phyloP scores from a whole-genome alignment of 1,139 yeast species.

The Candida gigantensis region DNA sequence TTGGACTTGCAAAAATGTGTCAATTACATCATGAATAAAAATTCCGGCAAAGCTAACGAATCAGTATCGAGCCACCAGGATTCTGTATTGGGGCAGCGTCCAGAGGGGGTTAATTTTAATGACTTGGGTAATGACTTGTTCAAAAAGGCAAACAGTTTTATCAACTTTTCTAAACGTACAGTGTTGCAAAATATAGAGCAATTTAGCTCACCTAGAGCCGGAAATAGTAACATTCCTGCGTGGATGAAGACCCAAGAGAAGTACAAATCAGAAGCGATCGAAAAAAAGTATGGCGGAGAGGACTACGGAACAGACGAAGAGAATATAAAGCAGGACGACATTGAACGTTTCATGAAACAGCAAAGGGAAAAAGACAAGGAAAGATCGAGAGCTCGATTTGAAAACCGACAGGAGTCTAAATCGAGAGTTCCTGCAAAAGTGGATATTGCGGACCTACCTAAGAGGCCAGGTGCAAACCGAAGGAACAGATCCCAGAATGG shows the following conservation, averaged over 20 bases:
- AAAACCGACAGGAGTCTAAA: neutral
- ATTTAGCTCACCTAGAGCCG: conserved; percentile 40
- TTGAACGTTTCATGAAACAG: conserved; percentile 37
- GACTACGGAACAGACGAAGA: conserved; percentile 50
- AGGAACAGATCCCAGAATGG: neutral
- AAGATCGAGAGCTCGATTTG: conserved; percentile 14
- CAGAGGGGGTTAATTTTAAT: conserved; percentile 39
- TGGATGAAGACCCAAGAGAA: conserved; percentile 72
- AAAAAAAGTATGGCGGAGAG: conserved; percentile 38
- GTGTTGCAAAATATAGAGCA: conserved; percentile 67
- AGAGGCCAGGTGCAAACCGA: conserved; percentile 4
- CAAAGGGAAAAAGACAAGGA: conserved; percentile 45
- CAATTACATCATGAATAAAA: conserved; percentile 57
- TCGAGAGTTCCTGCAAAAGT: neutral
- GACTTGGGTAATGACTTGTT: conserved; percentile 66
- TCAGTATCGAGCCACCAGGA: conserved; percentile 13
- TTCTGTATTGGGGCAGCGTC: conserved; percentile 14
- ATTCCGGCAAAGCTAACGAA: conserved; percentile 18
- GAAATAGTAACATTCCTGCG: conserved; percentile 55
- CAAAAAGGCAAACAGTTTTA: conserved; percentile 61
- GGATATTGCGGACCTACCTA: conserved; percentile 5
- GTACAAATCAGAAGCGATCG: conserved; percentile 45
- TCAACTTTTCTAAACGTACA: conserved; percentile 61
- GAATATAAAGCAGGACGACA: conserved; percentile 45
- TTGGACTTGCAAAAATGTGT: conserved; percentile 66